These are phyloP conservation scores for Hansenula sp. DNA, from an alignment of 1,139 yeast species.

Conservation along the genomic window DNA sequence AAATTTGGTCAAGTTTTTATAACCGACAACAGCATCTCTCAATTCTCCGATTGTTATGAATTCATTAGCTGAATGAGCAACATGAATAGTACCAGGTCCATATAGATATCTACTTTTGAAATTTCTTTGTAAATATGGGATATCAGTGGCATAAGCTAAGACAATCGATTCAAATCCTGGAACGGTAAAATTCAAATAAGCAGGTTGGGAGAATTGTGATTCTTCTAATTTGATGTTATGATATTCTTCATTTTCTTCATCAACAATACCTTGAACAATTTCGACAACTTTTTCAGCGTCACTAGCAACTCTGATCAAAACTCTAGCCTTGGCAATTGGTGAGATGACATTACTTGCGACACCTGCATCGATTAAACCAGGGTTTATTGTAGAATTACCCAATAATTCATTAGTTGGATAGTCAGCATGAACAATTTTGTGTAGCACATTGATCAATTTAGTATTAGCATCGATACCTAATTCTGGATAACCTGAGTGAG, in stretches of 20 bases:
- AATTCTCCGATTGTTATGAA: conserved; percentile 49
- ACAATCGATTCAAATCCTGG: conserved; percentile 59
- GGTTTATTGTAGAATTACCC: conserved; percentile 61
- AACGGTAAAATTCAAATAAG: conserved; percentile 48
- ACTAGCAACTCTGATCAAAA: conserved; percentile 53
- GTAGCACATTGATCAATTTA: conserved; percentile 48
- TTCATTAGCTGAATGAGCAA: conserved; percentile 65
- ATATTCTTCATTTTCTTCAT: conserved; percentile 25
- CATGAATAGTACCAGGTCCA: conserved; percentile 67
- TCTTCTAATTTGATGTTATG: conserved; percentile 14
- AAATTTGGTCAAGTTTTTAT: conserved; percentile 41
- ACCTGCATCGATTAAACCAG: conserved; percentile 58
- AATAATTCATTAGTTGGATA: conserved; percentile 50
- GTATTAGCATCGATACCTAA: conserved; percentile 63
- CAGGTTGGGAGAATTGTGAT: conserved; percentile 29
- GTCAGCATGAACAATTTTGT: conserved; percentile 30
- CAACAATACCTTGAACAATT: conserved; percentile 34
- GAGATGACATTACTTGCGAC: conserved; percentile 64
- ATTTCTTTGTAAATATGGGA: conserved; percentile 47
- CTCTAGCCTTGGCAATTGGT: conserved; percentile 47
- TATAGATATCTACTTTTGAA: conserved; percentile 45
- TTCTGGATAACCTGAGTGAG: conserved; percentile 72
- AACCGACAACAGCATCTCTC: conserved; percentile 51
- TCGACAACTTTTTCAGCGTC: conserved; percentile 36
- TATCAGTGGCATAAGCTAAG: conserved; percentile 62